Base-by-base conservation (phyloP, 129 eudicot species). In the Ambrosia artemisiifolia region DNA sequence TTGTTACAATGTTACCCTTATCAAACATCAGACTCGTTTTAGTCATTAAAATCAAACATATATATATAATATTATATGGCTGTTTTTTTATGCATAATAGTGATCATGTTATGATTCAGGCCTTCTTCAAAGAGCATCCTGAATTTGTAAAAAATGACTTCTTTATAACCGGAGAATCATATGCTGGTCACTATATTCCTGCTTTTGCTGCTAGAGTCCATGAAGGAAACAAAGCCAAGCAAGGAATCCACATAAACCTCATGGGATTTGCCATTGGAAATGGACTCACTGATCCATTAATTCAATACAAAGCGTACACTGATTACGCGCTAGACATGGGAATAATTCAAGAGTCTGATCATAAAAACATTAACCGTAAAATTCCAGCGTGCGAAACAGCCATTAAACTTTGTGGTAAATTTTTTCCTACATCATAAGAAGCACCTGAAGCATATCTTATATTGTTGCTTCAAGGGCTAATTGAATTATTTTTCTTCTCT, bases 181-280 rank as follows among this genome's bases (percentile, higher is more conserved):
- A 91, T 79, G 97, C 97, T 67, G 97, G 97, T 13, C 97, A 91
- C 69, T 91, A 91, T 51, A 91, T 91, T 75, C 97, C 97, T 73
- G 97, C 97, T 80, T 82, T 91, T 82, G 97, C 97, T 84, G 88
- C 92, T 57, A 86, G 97, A 66, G 93, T 91, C 50, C 87, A 88
- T 79, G 66, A 71, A 38, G 97, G 96, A 83, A 91, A 91, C 91
- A 91, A 91, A 75, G 92, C 84, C 49, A 86, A 86, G 48, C 87
- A 88, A 82, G 97, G 97, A 67, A 79, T 78, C 70, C 97, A 91
- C 64, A 73, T 91, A 32, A 91, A 91, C 74, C 71, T 91, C 54
- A 91, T 86, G 99, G 98, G 99, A 63, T 94, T 94, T 76, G 97
- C 99, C 68, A 94, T 94, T 69, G 99, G 99, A 42, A 94, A 94